Evolutionary conservation across 2,329 filamentous ascomycete genomes (phyloP).

Genomic region (Fusarium domesticum): DNA sequence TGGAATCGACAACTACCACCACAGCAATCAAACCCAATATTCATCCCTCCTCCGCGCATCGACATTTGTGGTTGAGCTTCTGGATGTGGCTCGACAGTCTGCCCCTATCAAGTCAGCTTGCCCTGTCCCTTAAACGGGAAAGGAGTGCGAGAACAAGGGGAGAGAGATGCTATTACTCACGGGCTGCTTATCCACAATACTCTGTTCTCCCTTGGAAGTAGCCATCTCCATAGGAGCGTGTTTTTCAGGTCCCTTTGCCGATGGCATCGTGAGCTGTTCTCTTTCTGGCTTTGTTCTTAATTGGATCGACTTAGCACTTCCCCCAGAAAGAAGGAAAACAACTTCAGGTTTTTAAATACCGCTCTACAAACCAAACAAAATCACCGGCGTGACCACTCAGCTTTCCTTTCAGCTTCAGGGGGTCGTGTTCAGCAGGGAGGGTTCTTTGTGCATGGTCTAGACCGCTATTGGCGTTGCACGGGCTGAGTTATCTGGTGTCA

Average conservation of each 20-base stretch:
- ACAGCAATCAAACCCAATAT: slow-evolving; percentile 30
- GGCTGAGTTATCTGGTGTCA: neutral
- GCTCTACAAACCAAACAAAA: neutral
- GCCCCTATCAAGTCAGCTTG: neutral
- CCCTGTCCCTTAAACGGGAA: no score
- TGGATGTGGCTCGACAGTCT: slow-evolving; percentile 26
- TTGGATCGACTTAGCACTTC: no score
- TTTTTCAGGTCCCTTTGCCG: neutral
- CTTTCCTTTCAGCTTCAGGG: no score
- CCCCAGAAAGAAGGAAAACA: neutral
- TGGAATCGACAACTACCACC: slow-evolving; percentile 30
- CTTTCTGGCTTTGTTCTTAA: no score
- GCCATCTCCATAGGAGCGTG: neutral
- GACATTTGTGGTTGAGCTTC: slow-evolving; percentile 23
- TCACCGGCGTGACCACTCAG: neutral
- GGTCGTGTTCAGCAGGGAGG: neutral
- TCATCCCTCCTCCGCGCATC: slow-evolving; percentile 30
- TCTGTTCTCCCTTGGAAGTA: neutral
- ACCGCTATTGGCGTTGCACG: neutral
- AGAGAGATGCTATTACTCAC: neutral
- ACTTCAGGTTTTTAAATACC: neutral
- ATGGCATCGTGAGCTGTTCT: neutral
- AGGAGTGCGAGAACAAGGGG: no score
- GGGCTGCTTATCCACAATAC: neutral
- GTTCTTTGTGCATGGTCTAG: neutral